Percentiles rank a stretch among this genome's conserved stretches.
These are phyloP conservation scores for Ocimum tenuiflorum DNA, from an alignment of 257 asterid species.

Conservation along the genomic window DNA sequence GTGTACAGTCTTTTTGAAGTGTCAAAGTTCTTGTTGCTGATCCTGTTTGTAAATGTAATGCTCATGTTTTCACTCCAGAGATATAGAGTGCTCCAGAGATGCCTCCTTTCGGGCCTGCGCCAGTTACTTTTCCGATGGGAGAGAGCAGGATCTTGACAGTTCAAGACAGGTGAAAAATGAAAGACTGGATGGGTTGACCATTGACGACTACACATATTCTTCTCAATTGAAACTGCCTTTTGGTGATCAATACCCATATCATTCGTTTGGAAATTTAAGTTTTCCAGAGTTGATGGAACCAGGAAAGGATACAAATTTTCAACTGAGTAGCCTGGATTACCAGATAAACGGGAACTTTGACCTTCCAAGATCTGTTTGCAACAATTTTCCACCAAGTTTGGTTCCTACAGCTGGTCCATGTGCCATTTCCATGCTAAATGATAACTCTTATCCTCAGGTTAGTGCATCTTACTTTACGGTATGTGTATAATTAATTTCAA, in stretches of 20 bases:
- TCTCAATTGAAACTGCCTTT: constrained; percentile 45
- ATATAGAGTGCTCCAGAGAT: constrained; percentile 41
- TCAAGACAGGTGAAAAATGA: constrained; percentile 36
- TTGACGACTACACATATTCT: constrained; percentile 50
- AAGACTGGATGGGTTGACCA: constrained; percentile 43
- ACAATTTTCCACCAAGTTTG: constrained; percentile 34
- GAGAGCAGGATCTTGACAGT: constrained; percentile 37
- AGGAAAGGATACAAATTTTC: constrained; percentile 38
- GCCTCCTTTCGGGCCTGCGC: constrained; percentile 41
- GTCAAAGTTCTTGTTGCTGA: not conserved
- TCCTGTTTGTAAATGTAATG: not conserved
- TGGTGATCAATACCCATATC: constrained; percentile 36
- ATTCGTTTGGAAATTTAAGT: constrained; percentile 36
- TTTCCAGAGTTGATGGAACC: constrained; percentile 49
- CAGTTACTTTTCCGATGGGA: constrained; percentile 32
- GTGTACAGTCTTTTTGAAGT: too few species aligned
- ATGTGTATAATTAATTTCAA: not conserved
- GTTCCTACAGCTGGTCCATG: constrained; percentile 37
- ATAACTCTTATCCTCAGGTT: constrained; percentile 56
- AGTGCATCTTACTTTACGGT: not conserved
- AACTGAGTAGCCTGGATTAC: constrained; percentile 38
- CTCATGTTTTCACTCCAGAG: constrained; percentile 28
- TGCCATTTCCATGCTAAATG: constrained; percentile 40
- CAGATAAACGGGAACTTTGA: constrained; percentile 47
- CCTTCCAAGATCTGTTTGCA: constrained; percentile 43